These are phyloP conservation scores for Smallanthus sonchifolius DNA, from an alignment of 129 eudicot genomes.

Conservation along the genomic window DNA sequence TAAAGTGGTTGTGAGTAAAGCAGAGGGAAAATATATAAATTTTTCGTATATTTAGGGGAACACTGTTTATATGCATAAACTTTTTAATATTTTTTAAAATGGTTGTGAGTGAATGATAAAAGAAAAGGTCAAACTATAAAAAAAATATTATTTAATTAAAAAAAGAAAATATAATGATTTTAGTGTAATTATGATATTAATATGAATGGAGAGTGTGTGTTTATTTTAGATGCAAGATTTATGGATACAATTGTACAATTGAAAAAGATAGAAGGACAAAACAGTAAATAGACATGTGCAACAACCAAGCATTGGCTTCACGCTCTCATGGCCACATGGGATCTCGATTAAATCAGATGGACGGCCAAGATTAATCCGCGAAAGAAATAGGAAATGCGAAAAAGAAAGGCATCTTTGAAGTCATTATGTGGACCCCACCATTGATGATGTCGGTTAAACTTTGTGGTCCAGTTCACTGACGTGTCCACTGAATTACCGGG, in stretches of 20 bases:
- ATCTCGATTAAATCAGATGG: not conserved
- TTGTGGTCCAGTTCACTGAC: slow-evolving; percentile 29
- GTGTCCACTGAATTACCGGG: slow-evolving; percentile 15
- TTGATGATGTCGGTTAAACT: slow-evolving; percentile 29
- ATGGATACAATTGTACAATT: not conserved
- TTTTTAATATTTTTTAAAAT: no score
- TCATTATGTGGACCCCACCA: slow-evolving; percentile 18
- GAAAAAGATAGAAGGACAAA: not conserved
- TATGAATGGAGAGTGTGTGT: no score
- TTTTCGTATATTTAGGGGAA: no score
- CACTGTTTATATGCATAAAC: no score
- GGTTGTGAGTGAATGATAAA: no score
- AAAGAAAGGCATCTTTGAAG: slow-evolving; percentile 14
- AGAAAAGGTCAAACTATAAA: no score
- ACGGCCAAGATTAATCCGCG: not conserved
- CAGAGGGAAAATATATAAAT: no score
- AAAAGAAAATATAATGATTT: no score
- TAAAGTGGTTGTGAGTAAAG: no score
- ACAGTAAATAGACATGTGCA: not conserved
- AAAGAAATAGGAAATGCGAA: not conserved
- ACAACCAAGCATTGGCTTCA: not conserved
- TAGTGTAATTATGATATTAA: no score
- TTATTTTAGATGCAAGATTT: no score
- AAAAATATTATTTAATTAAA: no score
- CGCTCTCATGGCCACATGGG: not conserved